Conservation (phyloP, 805 yeast species). For the Torulaspora maleeae region DNA sequence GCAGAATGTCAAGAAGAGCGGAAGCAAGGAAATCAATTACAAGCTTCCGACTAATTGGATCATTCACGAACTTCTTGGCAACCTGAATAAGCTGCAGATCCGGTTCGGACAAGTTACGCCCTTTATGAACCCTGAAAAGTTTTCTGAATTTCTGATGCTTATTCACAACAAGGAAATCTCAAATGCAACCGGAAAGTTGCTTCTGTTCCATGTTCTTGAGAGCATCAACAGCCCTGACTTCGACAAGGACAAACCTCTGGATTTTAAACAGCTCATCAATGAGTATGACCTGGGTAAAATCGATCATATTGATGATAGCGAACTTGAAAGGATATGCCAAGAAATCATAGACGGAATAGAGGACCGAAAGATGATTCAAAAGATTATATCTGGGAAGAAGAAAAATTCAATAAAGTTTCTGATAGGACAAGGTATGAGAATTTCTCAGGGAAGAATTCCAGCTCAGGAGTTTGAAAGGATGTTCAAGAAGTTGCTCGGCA, state of each 20-base stretch:
- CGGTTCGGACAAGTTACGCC: conserved; percentile 32
- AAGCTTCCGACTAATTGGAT: conserved; percentile 69
- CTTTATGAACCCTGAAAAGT: conserved; percentile 39
- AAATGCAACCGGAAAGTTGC: conserved; percentile 58
- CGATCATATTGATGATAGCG: conserved; percentile 34
- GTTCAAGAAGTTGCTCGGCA: conserved; percentile 30
- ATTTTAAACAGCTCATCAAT: conserved; percentile 45
- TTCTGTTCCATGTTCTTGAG: conserved; percentile 58
- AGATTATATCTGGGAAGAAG: conserved; percentile 54
- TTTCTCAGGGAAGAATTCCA: conserved; percentile 56
- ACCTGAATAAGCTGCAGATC: conserved; percentile 48
- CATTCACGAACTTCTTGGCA: conserved; percentile 74
- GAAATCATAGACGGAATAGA: conserved; percentile 39
- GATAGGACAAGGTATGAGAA: conserved; percentile 80
- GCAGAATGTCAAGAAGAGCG: conserved; percentile 21
- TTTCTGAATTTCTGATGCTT: conserved; percentile 53
- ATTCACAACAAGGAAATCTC: conserved; percentile 51
- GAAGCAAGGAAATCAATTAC: conserved; percentile 14
- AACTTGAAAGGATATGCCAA: conserved; percentile 41
- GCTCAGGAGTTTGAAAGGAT: conserved; percentile 36
- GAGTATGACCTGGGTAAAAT: conserved; percentile 46
- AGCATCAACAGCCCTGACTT: conserved; percentile 38
- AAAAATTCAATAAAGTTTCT: conserved; percentile 65
- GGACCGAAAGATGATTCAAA: conserved; percentile 51
- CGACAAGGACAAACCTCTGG: conserved; percentile 8